phyloP scores from a whole-genome alignment of 2,329 filamentous ascomycete species.

The Alternaria atra region DNA sequence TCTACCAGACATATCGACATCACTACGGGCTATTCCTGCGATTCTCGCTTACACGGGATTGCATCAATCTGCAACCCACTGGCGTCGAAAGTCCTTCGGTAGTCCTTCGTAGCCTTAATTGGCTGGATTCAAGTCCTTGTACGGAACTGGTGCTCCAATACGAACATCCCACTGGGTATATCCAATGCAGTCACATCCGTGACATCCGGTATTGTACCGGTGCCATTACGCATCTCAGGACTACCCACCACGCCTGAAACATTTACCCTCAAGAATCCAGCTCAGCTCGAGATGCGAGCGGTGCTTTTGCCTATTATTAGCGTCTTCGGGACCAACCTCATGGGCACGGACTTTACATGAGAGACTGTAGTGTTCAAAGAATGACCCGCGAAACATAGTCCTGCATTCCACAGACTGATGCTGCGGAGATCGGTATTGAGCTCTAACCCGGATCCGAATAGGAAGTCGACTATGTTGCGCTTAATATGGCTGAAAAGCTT shows the following conservation, averaged over 20 bases:
- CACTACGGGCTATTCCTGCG: neutral
- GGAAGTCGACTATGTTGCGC: neutral
- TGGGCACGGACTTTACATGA: neutral
- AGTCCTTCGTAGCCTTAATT: neutral
- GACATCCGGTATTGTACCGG: neutral
- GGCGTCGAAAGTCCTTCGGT: neutral
- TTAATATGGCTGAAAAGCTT: neutral
- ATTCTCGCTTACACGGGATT: neutral
- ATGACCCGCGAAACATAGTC: neutral
- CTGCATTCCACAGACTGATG: neutral
- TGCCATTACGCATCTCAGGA: constrained; percentile 3
- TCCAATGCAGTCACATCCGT: neutral
- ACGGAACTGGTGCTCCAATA: constrained; percentile 2
- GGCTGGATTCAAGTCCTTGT: neutral
- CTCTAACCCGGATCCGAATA: neutral
- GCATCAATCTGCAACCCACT: constrained; percentile 5
- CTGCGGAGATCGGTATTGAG: neutral
- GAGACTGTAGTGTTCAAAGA: neutral
- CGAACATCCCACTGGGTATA: neutral
- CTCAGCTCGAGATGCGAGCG: neutral
- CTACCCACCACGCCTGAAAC: neutral
- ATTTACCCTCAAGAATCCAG: neutral
- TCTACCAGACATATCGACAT: neutral
- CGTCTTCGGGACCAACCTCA: neutral
- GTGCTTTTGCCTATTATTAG: constrained; percentile 10